Evolutionary conservation across 148 eudicot genomes (phyloP).

Genomic region (Heliosperma pusillum): DNA sequence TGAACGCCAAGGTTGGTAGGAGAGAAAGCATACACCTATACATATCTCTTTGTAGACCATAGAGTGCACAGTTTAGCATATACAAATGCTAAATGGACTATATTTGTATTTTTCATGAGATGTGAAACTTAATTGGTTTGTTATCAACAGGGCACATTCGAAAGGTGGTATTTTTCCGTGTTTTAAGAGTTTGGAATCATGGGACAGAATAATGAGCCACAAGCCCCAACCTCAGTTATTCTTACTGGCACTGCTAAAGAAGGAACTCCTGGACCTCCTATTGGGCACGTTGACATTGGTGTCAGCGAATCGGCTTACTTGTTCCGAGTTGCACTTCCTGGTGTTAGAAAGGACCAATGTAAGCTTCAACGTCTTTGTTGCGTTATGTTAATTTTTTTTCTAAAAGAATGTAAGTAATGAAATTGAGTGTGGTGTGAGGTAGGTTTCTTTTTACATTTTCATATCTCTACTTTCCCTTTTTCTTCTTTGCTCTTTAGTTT

Average conservation of each 20-base stretch:
- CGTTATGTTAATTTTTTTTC: neutral
- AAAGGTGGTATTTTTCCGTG: neutral
- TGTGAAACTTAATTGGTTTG: conserved; percentile 5
- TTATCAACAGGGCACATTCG: conserved; percentile 7
- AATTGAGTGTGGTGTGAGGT: neutral
- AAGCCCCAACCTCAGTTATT: conserved; percentile 26
- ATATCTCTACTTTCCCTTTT: no score
- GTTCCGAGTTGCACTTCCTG: conserved; percentile 82
- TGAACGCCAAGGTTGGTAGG: no score
- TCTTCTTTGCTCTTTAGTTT: no score
- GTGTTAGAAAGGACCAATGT: conserved; percentile 78
- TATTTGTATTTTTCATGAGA: neutral
- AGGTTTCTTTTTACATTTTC: no score
- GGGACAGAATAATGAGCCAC: conserved; percentile 23
- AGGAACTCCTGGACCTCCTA: conserved; percentile 59
- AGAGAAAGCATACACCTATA: no score
- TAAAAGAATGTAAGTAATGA: no score
- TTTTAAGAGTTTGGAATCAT: conserved; percentile 19
- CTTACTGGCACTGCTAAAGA: conserved; percentile 65
- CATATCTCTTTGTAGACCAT: neutral
- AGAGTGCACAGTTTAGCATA: no score
- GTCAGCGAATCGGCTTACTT: conserved; percentile 52
- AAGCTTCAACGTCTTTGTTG: conserved; percentile 9
- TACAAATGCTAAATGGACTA: no score
- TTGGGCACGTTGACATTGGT: conserved; percentile 84